Conservation (phyloP, 2,329 filamentous ascomycete species). For the Pezicula radicicola region DNA sequence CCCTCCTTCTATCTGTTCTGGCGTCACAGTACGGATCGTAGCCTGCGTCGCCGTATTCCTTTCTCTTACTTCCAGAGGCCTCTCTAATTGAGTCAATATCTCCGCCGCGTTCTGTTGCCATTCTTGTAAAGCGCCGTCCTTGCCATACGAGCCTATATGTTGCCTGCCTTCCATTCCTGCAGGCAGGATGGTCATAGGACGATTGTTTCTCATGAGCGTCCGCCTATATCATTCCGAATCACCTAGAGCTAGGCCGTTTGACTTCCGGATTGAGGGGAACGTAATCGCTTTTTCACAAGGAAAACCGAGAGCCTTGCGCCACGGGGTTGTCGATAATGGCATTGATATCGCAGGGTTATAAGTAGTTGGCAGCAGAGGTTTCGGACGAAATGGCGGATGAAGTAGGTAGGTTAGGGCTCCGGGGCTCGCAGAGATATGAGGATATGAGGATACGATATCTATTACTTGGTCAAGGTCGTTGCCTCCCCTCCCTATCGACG, state of each 20-base stretch:
- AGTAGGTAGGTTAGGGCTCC: not conserved
- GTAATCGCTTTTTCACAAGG: not conserved
- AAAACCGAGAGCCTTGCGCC: not conserved
- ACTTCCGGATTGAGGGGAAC: not conserved
- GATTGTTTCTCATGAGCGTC: slow-evolving; percentile 21
- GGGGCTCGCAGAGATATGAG: not conserved
- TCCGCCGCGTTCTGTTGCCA: slow-evolving; percentile 25
- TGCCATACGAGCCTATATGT: slow-evolving; percentile 28
- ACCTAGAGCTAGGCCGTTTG: not conserved
- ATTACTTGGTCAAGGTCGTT: not conserved
- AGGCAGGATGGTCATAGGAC: slow-evolving; percentile 38
- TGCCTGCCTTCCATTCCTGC: slow-evolving; percentile 43
- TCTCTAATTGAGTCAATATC: slow-evolving; percentile 21
- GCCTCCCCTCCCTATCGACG: not conserved
- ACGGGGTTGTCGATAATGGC: not conserved
- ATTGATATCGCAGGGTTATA: not conserved
- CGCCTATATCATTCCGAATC: slow-evolving; percentile 15
- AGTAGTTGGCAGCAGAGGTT: no score
- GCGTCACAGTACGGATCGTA: slow-evolving; percentile 64
- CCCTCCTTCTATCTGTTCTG: slow-evolving; percentile 44
- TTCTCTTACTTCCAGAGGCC: slow-evolving; percentile 21
- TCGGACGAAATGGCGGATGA: not conserved
- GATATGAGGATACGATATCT: not conserved
- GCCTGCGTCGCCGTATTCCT: slow-evolving; percentile 30
- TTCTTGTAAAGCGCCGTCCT: slow-evolving; percentile 26